Base-by-base conservation (phyloP, 1,284 basidiomycete genomes). In the Albatrellus sp. region DNA sequence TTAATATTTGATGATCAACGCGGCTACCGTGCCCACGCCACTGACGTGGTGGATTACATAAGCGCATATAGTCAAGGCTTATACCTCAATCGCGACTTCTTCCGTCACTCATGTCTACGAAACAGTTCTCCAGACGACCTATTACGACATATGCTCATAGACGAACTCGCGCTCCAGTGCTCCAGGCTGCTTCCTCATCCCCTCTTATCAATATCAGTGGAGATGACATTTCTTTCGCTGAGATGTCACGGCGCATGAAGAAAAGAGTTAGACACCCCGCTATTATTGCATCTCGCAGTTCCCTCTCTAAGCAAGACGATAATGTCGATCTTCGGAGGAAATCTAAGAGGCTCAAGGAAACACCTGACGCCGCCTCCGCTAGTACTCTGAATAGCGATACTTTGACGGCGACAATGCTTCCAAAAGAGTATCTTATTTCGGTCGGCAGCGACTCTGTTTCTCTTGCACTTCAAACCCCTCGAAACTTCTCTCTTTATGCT, bases 161-260 rank as follows among this genome's bases (percentile, higher is more conserved):
- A 43, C 56, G 44, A 42, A 50, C 46, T 14, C 55, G 54, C 12
- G 14, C 42, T 16, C 51, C 36, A 14, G 42, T 36, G 30, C 12
- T 44, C 3, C 41, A 37, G 29, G 51, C 42, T 34, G 10, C 55
- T 7, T 37, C 51, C 0, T 68, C 67, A 0, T 71, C 68, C 17
- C 69, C 70, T 2, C 48, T 70, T 14, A 55, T 62, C 41, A 50
- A 52, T 16, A 55, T 66, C 0, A 59, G 63, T n/a, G 46, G 42
- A 24, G 58, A 61, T 20, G 60, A 67, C 44, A 54, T 72, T 13
- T 56, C 64, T 2, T 53, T 62, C 28, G 51, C 58, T 8, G 66
- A 72, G 53, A 71, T 73, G 69, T 57, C 61, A 10, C 60, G 55
- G n/a, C 60, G 70, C 13, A 72, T 72, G 68, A 64, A 65, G 50